Evolutionary conservation across 306 rosid species (phyloP), one percentile per base, ranked within the genome.

Genomic region (Glycyrrhiza uralensis): DNA sequence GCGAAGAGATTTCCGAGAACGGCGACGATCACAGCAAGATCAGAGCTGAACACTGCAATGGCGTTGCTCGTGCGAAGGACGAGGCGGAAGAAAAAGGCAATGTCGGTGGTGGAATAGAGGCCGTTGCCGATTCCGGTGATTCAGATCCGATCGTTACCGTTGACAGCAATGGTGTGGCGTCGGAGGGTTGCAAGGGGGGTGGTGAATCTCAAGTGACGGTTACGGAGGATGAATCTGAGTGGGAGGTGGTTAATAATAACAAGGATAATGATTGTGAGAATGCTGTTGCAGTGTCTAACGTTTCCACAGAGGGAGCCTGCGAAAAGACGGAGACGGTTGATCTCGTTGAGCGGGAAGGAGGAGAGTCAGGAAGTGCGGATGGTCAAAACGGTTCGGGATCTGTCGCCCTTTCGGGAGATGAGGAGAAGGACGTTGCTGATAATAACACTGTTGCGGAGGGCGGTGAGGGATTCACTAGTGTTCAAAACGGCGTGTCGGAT

Each of bases 1-100:
- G 74, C 41, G 88, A 84, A 65, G 89, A 84, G 55, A 69, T 76
- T 75, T 68, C 81, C 64, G 84, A 35, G 42, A 13, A 54, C 65
- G 41, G 38, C 29, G 69, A 23, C 41, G 86, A 82, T 88, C 70
- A 62, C 64, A 9, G 73, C 73, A 57, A 75, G 42, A 23, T 62
- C 76, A 50, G 66, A 20, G 59, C 20, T 6, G 46, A 38, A 17
- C 26, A 44, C 45, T 56, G 75, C 63, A 72, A 72, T 51, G 82
- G 60, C 23, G 59, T 12, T 28, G 41, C 58, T 61, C 76, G 17
- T 13, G 60, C 18, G 61, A 57, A 63, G 11, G 29, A 60, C 4
- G 56, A 44, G n/a, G n/a, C n/a, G 12, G 69, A 6, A 0, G 50
- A 10, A 11, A 63, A 38, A 4, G 74, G 5, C 26, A 63, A 5